These are phyloP conservation scores for Coemansia sp. DNA, from an alignment of 192 early-diverging fungal genomes.

Conservation along the genomic window DNA sequence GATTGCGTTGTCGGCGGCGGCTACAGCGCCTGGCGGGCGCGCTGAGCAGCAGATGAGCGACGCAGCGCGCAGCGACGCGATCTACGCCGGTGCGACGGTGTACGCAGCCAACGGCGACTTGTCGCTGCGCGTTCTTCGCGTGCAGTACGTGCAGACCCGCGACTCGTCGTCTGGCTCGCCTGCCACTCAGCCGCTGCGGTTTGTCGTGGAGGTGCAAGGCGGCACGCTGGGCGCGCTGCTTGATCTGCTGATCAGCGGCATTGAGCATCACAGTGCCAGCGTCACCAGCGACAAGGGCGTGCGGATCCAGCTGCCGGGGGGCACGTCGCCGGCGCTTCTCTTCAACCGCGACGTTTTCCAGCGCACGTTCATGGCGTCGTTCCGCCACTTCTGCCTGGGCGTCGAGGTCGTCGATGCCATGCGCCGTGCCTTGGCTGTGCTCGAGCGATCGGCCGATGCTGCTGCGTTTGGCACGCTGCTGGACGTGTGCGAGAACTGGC, in stretches of 20 bases:
- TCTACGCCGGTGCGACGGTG: constrained; percentile 38
- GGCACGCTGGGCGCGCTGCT: constrained; percentile 62
- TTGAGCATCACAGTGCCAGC: constrained; percentile 44
- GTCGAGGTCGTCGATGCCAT: constrained; percentile 44
- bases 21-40: not conserved
- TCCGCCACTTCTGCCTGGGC: constrained; percentile 64
- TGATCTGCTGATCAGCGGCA: constrained; percentile 63
- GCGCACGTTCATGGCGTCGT: constrained; percentile 65
- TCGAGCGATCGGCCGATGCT: constrained; percentile 1
- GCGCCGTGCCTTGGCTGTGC: constrained; percentile 21
- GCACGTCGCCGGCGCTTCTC: constrained; percentile 28
- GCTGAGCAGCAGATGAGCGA: constrained; percentile 41
- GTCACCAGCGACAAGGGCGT: constrained; percentile 57
- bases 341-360: constrained; percentile 58
- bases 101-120: constrained; percentile 53
- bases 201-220: constrained; percentile 65
- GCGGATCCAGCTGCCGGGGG: constrained; percentile 29
- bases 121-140: constrained; percentile 45
- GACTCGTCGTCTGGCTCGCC: constrained; percentile 2
- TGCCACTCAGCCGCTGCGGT: constrained; percentile 15
- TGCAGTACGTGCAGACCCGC: constrained; percentile 31
- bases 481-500: constrained; percentile 67
- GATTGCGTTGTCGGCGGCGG: not conserved
- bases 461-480: constrained; percentile 44
- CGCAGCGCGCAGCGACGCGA: constrained; percentile 33